Evolutionary conservation across 306 rosid genomes (phyloP).

Genomic region (Elaeagnus macrophylla): DNA sequence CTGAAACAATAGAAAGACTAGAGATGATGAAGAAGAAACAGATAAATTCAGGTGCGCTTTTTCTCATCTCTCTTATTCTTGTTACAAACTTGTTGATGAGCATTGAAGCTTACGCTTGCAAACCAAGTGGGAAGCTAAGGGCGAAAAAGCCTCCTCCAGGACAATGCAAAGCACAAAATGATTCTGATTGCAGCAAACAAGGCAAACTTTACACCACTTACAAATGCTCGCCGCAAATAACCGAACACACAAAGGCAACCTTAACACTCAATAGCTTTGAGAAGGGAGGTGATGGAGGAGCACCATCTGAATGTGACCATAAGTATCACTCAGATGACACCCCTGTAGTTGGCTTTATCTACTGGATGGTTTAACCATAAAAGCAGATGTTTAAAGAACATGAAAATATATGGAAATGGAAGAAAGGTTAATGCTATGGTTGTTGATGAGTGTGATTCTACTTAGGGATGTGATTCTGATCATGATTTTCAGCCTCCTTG

Average conservation of each 20-base stretch:
- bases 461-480: neutral
- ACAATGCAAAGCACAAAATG: neutral
- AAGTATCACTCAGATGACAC: neutral
- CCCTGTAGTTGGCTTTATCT: neutral
- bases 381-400: neutral
- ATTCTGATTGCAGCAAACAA: neutral
- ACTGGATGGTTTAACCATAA: neutral
- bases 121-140: neutral
- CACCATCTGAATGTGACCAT: neutral
- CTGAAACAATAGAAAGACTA: neutral
- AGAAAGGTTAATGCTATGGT: neutral
- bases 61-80: neutral
- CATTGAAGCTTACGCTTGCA: neutral
- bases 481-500: neutral
- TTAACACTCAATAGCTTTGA: neutral
- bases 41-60: neutral
- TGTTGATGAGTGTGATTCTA: neutral
- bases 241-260: neutral
- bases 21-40: neutral
- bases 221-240: neutral
- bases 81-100: neutral
- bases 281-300: neutral
- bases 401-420: neutral
- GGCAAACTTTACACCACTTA: neutral
- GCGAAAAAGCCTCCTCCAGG: neutral